phyloP scores from a whole-genome alignment of 164 flowering plant species.

The Paratinospora sagittata region DNA sequence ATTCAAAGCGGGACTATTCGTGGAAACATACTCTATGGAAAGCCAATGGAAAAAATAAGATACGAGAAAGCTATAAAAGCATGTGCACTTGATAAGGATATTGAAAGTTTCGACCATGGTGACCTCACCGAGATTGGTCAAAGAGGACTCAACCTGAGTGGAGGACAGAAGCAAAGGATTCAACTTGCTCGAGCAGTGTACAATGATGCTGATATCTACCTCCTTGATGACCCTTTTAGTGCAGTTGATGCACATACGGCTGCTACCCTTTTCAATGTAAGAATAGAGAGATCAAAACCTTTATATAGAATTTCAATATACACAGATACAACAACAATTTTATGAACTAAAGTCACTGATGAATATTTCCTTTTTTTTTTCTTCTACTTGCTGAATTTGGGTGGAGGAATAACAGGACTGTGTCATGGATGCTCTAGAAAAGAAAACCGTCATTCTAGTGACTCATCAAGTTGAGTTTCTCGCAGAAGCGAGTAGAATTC shows the following conservation, averaged over 20 bases:
- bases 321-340: neutral
- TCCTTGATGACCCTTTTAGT: slow-evolving; percentile 1
- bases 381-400: neutral
- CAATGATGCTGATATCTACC: slow-evolving; percentile 2
- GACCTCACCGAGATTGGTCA: slow-evolving; percentile 92
- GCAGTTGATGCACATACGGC: neutral
- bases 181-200: slow-evolving; percentile 25
- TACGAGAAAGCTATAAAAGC: slow-evolving; percentile 56
- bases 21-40: slow-evolving; percentile 71
- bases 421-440: slow-evolving; percentile 55
- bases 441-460: slow-evolving; percentile 73
- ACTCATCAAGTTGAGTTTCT: slow-evolving; percentile 97
- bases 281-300: neutral
- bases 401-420: slow-evolving; percentile 44
- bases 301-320: too few species aligned
- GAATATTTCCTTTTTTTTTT: neutral
- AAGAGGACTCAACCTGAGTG: slow-evolving; percentile 86
- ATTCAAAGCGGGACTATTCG: slow-evolving; percentile 82
- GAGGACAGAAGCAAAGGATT: slow-evolving; percentile 89
- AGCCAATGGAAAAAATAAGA: slow-evolving; percentile 48
- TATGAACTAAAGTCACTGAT: neutral
- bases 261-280: neutral
- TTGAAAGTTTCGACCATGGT: slow-evolving; percentile 52
- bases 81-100: slow-evolving; percentile 73
- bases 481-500: slow-evolving; percentile 48